phyloP scores from a whole-genome alignment of 805 yeast species.

The Nakazawaea ishiwadae region DNA sequence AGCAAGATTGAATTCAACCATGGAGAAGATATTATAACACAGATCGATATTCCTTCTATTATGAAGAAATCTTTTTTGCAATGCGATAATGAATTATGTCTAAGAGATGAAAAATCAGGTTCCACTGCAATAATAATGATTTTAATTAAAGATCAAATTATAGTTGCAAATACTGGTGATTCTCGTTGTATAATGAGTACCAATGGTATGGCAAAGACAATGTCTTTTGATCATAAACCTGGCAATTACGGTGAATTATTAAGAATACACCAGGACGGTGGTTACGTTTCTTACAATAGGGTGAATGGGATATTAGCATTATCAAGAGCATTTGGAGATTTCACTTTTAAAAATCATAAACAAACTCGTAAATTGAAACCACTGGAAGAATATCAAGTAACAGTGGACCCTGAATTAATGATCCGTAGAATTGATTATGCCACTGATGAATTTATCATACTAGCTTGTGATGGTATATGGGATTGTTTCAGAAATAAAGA shows the following conservation, averaged over 20 bases:
- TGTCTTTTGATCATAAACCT: slow-evolving; percentile 67
- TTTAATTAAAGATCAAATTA: slow-evolving; percentile 35
- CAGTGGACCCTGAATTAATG: slow-evolving; percentile 73
- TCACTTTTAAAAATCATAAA: slow-evolving; percentile 38
- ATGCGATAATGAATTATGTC: slow-evolving; percentile 40
- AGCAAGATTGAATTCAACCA: not conserved
- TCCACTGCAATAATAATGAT: slow-evolving; percentile 47
- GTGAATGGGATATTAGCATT: slow-evolving; percentile 57
- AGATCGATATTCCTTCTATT: slow-evolving; percentile 23
- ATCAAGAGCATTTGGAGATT: slow-evolving; percentile 65
- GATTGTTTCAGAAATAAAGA: slow-evolving; percentile 60
- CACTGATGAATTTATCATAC: slow-evolving; percentile 61
- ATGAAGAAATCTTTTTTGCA: slow-evolving; percentile 40
- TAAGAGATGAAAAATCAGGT: slow-evolving; percentile 40
- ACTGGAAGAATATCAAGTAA: slow-evolving; percentile 74
- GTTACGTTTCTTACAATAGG: slow-evolving; percentile 55
- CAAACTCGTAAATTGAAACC: slow-evolving; percentile 20
- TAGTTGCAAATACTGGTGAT: slow-evolving; percentile 75
- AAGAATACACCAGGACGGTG: slow-evolving; percentile 54
- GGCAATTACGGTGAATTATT: slow-evolving; percentile 53
- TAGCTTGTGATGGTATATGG: slow-evolving; percentile 87
- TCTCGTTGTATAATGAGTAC: slow-evolving; percentile 59
- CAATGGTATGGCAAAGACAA: slow-evolving; percentile 49
- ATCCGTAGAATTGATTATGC: slow-evolving; percentile 39
- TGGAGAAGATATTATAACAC: slow-evolving; percentile 12